These are phyloP conservation scores for Hanseniaspora clermontiae DNA, from an alignment of 805 yeast genomes.

Conservation along the genomic window DNA sequence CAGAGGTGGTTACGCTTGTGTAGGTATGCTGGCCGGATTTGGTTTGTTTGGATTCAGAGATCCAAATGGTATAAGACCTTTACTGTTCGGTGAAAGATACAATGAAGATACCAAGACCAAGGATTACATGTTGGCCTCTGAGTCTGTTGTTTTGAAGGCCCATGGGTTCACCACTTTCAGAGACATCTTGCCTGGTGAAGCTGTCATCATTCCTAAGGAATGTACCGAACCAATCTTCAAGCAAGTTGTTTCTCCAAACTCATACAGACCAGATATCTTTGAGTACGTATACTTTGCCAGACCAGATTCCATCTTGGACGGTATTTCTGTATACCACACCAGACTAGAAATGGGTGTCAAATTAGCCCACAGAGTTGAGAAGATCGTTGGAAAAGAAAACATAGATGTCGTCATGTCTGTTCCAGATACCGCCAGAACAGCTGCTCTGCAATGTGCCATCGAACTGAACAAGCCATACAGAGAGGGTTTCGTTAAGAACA, in stretches of 20 bases:
- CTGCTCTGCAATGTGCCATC: slow-evolving; percentile 86
- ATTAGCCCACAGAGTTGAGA: slow-evolving; percentile 59
- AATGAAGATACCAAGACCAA: slow-evolving; percentile 47
- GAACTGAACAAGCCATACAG: slow-evolving; percentile 70
- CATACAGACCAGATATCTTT: slow-evolving; percentile 88
- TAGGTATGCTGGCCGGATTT: slow-evolving; percentile 89
- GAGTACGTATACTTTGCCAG: slow-evolving; percentile 97
- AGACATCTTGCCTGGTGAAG: slow-evolving; percentile 90
- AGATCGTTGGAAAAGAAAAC: slow-evolving; percentile 36
- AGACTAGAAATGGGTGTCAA: slow-evolving; percentile 89
- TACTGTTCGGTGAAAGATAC: slow-evolving; percentile 69
- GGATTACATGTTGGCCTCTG: slow-evolving; percentile 92
- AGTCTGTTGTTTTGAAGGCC: slow-evolving; percentile 86
- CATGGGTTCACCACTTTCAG: slow-evolving; percentile 70
- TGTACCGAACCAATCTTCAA: slow-evolving; percentile 61
- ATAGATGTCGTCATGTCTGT: slow-evolving; percentile 96
- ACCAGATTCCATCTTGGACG: slow-evolving; percentile 91
- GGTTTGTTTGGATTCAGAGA: slow-evolving; percentile 94
- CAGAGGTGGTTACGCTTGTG: slow-evolving; percentile 96
- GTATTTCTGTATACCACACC: slow-evolving; percentile 88
- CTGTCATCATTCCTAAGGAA: slow-evolving; percentile 79
- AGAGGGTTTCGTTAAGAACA: slow-evolving; percentile 93
- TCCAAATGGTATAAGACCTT: slow-evolving; percentile 92
- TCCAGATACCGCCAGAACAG: slow-evolving; percentile 94
- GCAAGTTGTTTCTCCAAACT: slow-evolving; percentile 67